Evolutionary conservation across 1,284 basidiomycete species (phyloP), one percentile per base, ranked within the genome.

Genomic region (Austroboletus niveus): DNA sequence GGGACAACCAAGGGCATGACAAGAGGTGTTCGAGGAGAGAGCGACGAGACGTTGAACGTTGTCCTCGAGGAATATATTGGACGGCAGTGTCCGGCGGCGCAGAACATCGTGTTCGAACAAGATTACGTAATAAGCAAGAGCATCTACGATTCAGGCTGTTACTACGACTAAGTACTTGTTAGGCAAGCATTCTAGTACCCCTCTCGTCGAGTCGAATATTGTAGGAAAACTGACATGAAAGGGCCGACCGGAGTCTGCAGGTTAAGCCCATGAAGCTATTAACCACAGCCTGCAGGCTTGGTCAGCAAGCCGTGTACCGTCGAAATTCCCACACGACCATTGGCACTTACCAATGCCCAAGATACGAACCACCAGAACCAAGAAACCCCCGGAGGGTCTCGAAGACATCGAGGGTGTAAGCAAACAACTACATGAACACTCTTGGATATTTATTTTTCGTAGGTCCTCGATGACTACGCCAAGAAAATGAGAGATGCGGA

Each of bases 401-500:
- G 97, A 99, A 69, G 97, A 99, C 56, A 94, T 98, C 51, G 94
- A 96, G 68, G 70, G 75, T 43, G 89, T 89, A 63, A 38, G 81
- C 67, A 36, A 32, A 3, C 27, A 6, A 14, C 52, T 27, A 43
- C 17, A 39, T 11, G 31, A 42, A 22, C 15, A 11, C 40, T 38
- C 20, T 24, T 27, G 17, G 32, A 15, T 8, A 44, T 52, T 68
- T 20, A 59, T 29, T 44, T 49, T 12, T 42, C 46, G 38, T 69
- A 94, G 87, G 85, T 95, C 57, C 84, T 96, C 58, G 92, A 95
- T 63, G 93, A 96, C 72, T 96, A 95, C 68, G 89, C 92, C 43
- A 92, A 92, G 79, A 95, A 94, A 77, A 96, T 96, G 94, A 80
- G 94, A 57, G 93, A 96, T 69, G 95, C 94, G 10, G 97, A 99